These are phyloP conservation scores for Hypoxylon sp. DNA, from an alignment of 2,329 filamentous ascomycete genomes.

Conservation along the genomic window DNA sequence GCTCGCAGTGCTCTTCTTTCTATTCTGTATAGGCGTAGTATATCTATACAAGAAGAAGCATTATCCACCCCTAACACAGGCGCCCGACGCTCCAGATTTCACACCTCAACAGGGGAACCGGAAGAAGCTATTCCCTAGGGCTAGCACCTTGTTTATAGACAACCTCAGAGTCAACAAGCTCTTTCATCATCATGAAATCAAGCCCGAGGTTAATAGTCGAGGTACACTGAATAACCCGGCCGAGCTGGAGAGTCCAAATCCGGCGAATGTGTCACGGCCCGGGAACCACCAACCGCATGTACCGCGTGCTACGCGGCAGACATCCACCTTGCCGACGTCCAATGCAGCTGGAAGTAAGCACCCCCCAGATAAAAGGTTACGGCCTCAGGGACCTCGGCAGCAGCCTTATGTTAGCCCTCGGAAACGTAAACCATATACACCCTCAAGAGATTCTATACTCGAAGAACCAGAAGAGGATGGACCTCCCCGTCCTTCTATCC, in stretches of 20 bases:
- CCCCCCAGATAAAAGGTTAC: neutral
- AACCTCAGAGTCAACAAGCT: slow-evolving; percentile 1
- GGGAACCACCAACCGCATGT: neutral
- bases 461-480: slow-evolving; percentile 2
- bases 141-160: slow-evolving; percentile 8
- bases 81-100: slow-evolving; percentile 24
- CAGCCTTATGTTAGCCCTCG: neutral
- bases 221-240: slow-evolving; percentile 4
- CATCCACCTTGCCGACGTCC: neutral
- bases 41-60: slow-evolving; percentile 42
- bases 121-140: slow-evolving; percentile 1
- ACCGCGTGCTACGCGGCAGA: neutral
- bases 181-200: neutral
- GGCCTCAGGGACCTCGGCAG: neutral
- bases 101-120: slow-evolving; percentile 1
- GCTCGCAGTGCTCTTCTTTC: slow-evolving; percentile 41
- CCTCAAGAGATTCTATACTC: neutral
- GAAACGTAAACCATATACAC: neutral
- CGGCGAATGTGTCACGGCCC: too few species aligned
- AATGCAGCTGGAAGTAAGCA: neutral
- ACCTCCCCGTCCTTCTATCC: neutral
- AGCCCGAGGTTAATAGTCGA: neutral
- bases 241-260: neutral
- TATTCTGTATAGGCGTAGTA: slow-evolving; percentile 43
- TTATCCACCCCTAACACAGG: slow-evolving; percentile 24